Evolutionary conservation across 2,329 filamentous ascomycete species (phyloP).

Genomic region (Aspergillus fijiensis): DNA sequence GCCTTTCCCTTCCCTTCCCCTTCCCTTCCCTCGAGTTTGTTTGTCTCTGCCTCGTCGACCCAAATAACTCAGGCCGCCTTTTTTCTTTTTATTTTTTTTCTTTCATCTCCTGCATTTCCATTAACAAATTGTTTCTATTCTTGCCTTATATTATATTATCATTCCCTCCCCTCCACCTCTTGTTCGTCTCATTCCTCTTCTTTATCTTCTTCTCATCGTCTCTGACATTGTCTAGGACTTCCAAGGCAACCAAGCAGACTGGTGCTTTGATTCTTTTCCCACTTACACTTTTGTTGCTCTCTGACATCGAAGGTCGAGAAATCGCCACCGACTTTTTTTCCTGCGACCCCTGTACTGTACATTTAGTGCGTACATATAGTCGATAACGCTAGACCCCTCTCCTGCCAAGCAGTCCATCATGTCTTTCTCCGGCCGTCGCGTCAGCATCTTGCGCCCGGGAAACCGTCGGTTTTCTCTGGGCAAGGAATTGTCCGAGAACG

Average conservation of each 20-base stretch:
- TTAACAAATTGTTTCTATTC: not conserved
- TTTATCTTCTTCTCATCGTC: not conserved
- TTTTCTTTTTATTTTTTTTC: not conserved
- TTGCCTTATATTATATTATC: not conserved
- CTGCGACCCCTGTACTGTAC: not conserved
- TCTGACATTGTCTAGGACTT: not conserved
- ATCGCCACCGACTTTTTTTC: not conserved
- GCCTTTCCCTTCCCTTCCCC: no score
- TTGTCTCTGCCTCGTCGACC: no score
- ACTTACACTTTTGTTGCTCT: not conserved
- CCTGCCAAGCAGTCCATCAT: slow-evolving; percentile 28
- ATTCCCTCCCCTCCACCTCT: not conserved
- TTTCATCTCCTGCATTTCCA: not conserved
- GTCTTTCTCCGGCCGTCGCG: slow-evolving; percentile 48
- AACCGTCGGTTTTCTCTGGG: slow-evolving; percentile 42
- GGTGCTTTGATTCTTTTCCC: not conserved
- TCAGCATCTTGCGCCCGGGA: slow-evolving; percentile 44
- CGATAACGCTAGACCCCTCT: not conserved
- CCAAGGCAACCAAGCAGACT: not conserved
- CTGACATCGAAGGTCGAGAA: not conserved
- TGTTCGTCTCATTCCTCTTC: not conserved
- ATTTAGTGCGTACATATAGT: not conserved
- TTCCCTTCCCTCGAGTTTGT: no score
- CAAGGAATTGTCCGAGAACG: slow-evolving; percentile 48
- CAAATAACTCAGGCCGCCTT: not conserved